Conservation (phyloP, 345 rosid species). For the Arabidopsis thaliana region TAIR10.1 NC_003070.9:29987501-29988000, state of each 20-base stretch:
- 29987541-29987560: slow-evolving; percentile 70
- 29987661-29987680: slow-evolving; percentile 14
- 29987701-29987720: slow-evolving; percentile 37
- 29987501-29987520: slow-evolving; percentile 86
- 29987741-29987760: slow-evolving; percentile 64
- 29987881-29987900: slow-evolving; percentile 72
- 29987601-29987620: slow-evolving; percentile 96
- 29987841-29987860: slow-evolving; percentile 41
- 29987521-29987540: slow-evolving; percentile 73
- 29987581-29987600: slow-evolving; percentile 75
- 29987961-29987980: slow-evolving; percentile 74
- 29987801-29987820: slow-evolving; percentile 60
- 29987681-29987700: background rate
- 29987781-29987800: slow-evolving; percentile 82
- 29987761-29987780: slow-evolving; percentile 63
- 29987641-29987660: slow-evolving; percentile 49
- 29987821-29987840: slow-evolving; percentile 49
- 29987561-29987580: slow-evolving; percentile 90
- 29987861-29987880: slow-evolving; percentile 51
- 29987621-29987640: slow-evolving; percentile 96
- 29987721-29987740: slow-evolving; percentile 75
- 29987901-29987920: slow-evolving; percentile 65
- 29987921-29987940: slow-evolving; percentile 67
- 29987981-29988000: slow-evolving; percentile 14
- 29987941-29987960: slow-evolving; percentile 85